phyloP scores from a whole-genome alignment of 2,329 filamentous ascomycete species.

The Elsinoe ampelina region DNA sequence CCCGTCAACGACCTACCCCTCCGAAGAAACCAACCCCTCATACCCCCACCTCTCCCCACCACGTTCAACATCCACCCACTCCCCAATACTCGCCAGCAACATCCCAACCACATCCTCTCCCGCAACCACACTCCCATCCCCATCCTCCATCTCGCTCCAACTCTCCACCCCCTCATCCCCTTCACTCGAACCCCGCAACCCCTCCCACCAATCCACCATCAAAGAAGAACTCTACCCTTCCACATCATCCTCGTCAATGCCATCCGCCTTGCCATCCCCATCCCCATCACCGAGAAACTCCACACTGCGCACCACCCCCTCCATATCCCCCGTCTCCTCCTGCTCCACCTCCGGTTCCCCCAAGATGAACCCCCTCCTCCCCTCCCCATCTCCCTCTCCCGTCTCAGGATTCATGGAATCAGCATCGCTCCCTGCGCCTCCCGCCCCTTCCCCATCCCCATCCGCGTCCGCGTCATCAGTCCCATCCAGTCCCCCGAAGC shows the following conservation, averaged over 20 bases:
- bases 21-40: not conserved
- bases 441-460: too few species aligned
- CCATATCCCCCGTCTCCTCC: not conserved
- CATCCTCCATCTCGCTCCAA: too few species aligned
- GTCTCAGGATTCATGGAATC: slow-evolving; percentile 20
- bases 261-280: not conserved
- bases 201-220: too few species aligned
- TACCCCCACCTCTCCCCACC: not conserved
- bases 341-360: slow-evolving; percentile 17
- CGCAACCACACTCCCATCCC: too few species aligned
- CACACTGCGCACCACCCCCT: not conserved
- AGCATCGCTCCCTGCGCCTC: not conserved
- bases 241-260: not conserved
- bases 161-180: too few species aligned
- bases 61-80: not conserved
- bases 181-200: too few species aligned
- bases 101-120: too few species aligned
- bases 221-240: not conserved
- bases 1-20: not conserved
- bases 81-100: too few species aligned
- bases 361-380: not conserved
- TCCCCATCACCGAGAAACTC: not conserved
- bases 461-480: not conserved
- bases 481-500: slow-evolving; percentile 4
- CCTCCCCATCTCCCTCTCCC: slow-evolving; percentile 19